Percentiles rank a stretch among this genome's conserved stretches.
phyloP scores from a whole-genome alignment of 176 grass and related monocot species.

The Raddia distichophylla region DNA sequence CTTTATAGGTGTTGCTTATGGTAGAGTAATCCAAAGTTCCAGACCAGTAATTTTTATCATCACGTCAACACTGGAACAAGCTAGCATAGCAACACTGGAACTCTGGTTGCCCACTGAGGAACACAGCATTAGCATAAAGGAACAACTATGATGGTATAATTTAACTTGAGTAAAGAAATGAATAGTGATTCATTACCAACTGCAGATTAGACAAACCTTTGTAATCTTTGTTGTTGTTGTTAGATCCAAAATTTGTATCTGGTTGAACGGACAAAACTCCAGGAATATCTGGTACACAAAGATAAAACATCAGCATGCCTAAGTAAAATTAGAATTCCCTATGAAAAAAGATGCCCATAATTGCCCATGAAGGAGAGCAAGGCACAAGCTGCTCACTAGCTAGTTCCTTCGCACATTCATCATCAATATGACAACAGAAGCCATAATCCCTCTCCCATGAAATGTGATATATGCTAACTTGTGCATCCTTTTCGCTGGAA shows the following conservation, averaged over 20 bases:
- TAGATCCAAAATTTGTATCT: constrained; percentile 63
- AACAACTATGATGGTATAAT: background rate
- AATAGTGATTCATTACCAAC: constrained; percentile 17
- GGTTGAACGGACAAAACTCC: constrained; percentile 76
- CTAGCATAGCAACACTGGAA: background rate
- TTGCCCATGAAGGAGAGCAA: background rate
- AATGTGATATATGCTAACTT: constrained; percentile 85
- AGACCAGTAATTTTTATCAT: background rate
- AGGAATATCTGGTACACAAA: constrained; percentile 60
- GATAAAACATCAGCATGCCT: constrained; percentile 1
- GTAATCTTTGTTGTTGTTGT: constrained; percentile 66
- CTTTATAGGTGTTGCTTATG: background rate
- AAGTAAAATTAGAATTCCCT: constrained; percentile 5
- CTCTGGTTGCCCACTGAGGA: background rate
- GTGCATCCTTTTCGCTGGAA: constrained; percentile 86
- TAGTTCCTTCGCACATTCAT: constrained; percentile 65
- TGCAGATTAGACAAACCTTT: constrained; percentile 53
- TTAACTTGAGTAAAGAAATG: background rate
- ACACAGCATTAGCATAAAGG: background rate
- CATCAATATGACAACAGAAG: constrained; percentile 86
- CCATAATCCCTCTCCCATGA: constrained; percentile 88
- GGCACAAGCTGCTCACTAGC: constrained; percentile 53
- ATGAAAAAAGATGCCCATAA: background rate
- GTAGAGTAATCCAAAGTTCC: background rate
- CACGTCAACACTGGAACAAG: background rate